A percentile compares a stretch with the other conserved stretches of the same genome.
Conservation (phyloP, 257 asterid genomes). For the Sherardia arvensis region DNA sequence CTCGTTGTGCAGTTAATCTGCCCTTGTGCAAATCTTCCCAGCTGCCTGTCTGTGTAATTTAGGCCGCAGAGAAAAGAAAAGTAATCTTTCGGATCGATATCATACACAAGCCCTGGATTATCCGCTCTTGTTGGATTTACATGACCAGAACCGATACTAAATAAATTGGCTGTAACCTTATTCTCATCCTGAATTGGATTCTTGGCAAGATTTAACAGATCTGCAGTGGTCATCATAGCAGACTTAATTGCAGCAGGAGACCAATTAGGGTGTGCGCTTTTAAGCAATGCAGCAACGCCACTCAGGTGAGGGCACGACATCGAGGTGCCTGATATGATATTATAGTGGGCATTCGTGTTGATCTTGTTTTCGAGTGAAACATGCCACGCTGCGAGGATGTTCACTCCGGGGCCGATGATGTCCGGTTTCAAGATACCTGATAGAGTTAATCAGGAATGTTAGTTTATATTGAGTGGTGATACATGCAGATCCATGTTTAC, state of each 20-base stretch:
- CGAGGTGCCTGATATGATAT: not conserved
- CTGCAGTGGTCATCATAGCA: not conserved
- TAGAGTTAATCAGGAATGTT: too few relatives aligned
- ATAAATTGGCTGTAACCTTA: not conserved
- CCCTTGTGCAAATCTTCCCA: not conserved
- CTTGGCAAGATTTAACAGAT: not conserved
- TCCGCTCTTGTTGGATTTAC: not conserved
- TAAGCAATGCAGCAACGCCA: not conserved
- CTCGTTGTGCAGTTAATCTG: not conserved
- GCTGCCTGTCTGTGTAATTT: not conserved
- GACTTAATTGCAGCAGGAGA: not conserved
- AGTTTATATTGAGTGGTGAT: too few relatives aligned
- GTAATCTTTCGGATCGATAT: slow-evolving; percentile 3
- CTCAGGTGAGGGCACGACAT: slow-evolving; percentile 2
- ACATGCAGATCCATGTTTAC: too few relatives aligned
- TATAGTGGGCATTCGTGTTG: not conserved
- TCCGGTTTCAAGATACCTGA: slow-evolving; percentile 13
- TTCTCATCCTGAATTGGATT: not conserved
- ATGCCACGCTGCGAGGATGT: slow-evolving; percentile 11
- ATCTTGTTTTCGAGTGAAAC: not conserved
- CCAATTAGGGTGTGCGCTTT: slow-evolving; percentile 3
- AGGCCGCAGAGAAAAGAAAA: slow-evolving; percentile 9
- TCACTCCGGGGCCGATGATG: slow-evolving; percentile 12
- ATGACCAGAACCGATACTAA: not conserved
- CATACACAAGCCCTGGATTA: slow-evolving; percentile 14